Evolutionary conservation across 176 grass and related monocot genomes (phyloP).

Genomic region (Triticum turgidum): DNA sequence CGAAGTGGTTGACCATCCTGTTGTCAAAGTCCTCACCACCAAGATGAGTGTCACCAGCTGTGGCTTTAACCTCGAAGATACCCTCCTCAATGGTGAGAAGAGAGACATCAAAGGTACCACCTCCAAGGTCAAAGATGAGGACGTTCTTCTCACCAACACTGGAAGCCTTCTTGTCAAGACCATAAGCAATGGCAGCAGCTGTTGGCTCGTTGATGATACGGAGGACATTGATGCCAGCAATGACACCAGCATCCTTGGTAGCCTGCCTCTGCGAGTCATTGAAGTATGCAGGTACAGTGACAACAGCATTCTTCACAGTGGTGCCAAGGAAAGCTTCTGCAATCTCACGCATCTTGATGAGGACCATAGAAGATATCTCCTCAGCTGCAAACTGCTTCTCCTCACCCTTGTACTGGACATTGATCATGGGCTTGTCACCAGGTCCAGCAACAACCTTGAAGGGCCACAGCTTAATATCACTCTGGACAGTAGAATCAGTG

Average conservation of each 20-base stretch:
- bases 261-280: slow-evolving; percentile 60
- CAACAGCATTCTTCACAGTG: slow-evolving; percentile 49
- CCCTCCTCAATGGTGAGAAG: slow-evolving; percentile 58
- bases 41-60: slow-evolving; percentile 65
- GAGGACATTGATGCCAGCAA: slow-evolving; percentile 60
- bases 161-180: slow-evolving; percentile 56
- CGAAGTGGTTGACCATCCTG: slow-evolving; percentile 68
- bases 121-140: slow-evolving; percentile 64
- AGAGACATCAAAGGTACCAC: slow-evolving; percentile 66
- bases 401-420: slow-evolving; percentile 66
- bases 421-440: slow-evolving; percentile 59
- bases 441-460: slow-evolving; percentile 64
- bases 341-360: slow-evolving; percentile 66
- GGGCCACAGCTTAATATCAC: slow-evolving; percentile 51
- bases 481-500: slow-evolving; percentile 50
- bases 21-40: slow-evolving; percentile 72
- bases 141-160: slow-evolving; percentile 62
- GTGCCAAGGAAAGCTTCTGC: slow-evolving; percentile 56
- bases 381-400: slow-evolving; percentile 66
- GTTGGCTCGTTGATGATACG: slow-evolving; percentile 61
- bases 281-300: slow-evolving; percentile 62
- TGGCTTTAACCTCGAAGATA: slow-evolving; percentile 61
- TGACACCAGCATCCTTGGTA: slow-evolving; percentile 61
- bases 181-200: slow-evolving; percentile 51
- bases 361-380: slow-evolving; percentile 56